Evolutionary conservation across 257 asterid species (phyloP), one percentile per base, ranked within the genome.

Genomic region (Buddleja alternifolia): DNA sequence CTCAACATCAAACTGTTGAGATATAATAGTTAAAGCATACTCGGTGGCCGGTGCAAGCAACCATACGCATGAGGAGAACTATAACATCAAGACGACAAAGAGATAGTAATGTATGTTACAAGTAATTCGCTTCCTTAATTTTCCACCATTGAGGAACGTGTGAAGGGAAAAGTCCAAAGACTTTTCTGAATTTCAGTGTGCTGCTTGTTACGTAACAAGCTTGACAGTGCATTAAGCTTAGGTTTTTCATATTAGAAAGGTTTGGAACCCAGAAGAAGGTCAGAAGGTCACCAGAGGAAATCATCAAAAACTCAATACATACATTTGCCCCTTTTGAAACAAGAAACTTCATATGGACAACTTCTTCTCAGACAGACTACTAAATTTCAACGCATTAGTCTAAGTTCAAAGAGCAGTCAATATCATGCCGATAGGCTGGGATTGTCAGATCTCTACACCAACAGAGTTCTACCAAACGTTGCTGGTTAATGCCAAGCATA

Each of bases 221-320:
- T 17, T 42, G 61, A 20, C 24, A 24, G 24, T 42, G 21, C 59
- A 5, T 32, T 54, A 54, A 42, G 24, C 42, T 40, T 37, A 19
- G 14, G 14, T 19, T 66, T 15, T 50, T 8, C 50, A 1, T 45
- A 45, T 8, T 8, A 21, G 19, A 20, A 51, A 40, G 46, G 53
- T 21, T 41, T 67, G n/a, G 40, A 8, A 67, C 23, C 21, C 52
- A 54, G 65, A 62, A 62, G 76, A 69, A 52, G 50, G 48, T 62
- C 46, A 15, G 52, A 51, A 39, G 32, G 40, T 53, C 71, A 68
- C 71, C 40, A 10, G 10, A 62, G 42, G 52, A 37, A 60, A 36
- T 20, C 37, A 9, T 45, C n/a, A 12, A 29, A 17, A 23, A 61
- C 46, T 40, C 37, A 17, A 7, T 3, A 40, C 15, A 51, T 7